Conservation (phyloP, 2,329 filamentous ascomycete genomes). For the Aspergillus niger region DNA sequence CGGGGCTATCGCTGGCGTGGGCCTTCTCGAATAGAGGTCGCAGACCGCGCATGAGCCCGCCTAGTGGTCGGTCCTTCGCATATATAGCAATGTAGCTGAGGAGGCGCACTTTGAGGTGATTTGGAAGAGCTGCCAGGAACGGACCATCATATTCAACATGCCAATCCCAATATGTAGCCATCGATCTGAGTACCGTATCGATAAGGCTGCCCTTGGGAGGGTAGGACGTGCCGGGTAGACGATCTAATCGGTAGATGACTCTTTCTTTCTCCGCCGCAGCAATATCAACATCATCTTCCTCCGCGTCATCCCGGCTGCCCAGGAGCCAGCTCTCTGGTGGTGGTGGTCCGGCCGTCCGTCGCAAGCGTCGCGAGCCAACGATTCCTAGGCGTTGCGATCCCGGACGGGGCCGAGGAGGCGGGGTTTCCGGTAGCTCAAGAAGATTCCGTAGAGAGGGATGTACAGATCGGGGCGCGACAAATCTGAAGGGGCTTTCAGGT, state of each 20-base stretch:
- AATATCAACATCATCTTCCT: constrained; percentile 12
- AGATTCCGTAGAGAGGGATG: constrained; percentile 49
- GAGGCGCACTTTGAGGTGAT: constrained; percentile 54
- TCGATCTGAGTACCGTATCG: constrained; percentile 54
- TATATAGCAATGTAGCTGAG: constrained; percentile 60
- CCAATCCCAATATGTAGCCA: constrained; percentile 59
- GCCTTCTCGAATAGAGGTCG: constrained; percentile 50
- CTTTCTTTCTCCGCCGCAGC: constrained; percentile 22
- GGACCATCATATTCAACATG: constrained; percentile 60
- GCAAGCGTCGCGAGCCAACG: constrained; percentile 35
- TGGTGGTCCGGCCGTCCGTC: constrained; percentile 48
- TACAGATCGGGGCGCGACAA: constrained; percentile 39
- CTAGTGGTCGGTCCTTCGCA: constrained; percentile 44
- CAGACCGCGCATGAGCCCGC: constrained; percentile 47
- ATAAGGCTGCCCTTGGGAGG: constrained; percentile 48
- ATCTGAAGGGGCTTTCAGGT: constrained; percentile 17
- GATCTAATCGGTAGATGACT: constrained; percentile 37
- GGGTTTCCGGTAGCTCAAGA: constrained; percentile 47
- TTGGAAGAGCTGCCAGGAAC: constrained; percentile 55
- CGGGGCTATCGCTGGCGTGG: constrained; percentile 16
- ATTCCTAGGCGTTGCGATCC: constrained; percentile 30
- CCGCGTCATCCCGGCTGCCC: constrained; percentile 16
- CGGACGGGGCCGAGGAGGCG: constrained; percentile 45
- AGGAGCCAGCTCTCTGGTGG: constrained; percentile 50
- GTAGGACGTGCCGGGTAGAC: constrained; percentile 43